phyloP scores from a whole-genome alignment of 345 rosid genomes.

The Clarkia xantiana region DNA sequence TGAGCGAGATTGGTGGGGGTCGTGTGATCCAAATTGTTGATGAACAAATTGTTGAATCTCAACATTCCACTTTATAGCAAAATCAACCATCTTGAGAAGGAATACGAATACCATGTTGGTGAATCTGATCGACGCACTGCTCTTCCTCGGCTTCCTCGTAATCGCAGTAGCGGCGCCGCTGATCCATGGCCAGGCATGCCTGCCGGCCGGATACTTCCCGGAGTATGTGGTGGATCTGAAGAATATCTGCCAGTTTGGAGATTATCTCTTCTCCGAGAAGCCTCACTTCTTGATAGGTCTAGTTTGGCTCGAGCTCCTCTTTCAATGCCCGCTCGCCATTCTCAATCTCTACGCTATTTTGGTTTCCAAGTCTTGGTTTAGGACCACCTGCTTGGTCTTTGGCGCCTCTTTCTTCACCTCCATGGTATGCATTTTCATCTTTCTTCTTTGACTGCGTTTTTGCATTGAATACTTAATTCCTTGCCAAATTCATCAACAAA shows the following conservation, averaged over 20 bases:
- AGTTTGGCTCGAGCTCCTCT: conserved; percentile 50
- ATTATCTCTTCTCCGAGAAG: conserved; percentile 51
- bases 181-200: conserved; percentile 41
- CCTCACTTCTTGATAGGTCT: conserved; percentile 69
- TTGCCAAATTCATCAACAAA: conserved; percentile 39
- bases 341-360: conserved; percentile 37
- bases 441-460: too few relatives aligned
- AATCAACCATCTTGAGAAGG: too few relatives aligned
- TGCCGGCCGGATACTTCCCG: conserved; percentile 37
- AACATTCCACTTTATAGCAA: too few relatives aligned
- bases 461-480: conserved; percentile 30
- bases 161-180: conserved; percentile 39
- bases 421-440: conserved; percentile 30
- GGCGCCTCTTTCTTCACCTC: conserved; percentile 48
- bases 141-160: conserved; percentile 36
- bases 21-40: too few relatives aligned
- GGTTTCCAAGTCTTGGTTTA: conserved; percentile 44
- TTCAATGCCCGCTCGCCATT: conserved; percentile 65
- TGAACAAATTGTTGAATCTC: too few relatives aligned
- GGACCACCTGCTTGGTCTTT: conserved; percentile 61
- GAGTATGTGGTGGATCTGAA: conserved; percentile 32
- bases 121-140: conserved; percentile 37
- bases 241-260: conserved; percentile 28
- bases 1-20: too few relatives aligned
- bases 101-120: conserved; percentile 8